A percentile compares a stretch with the other conserved stretches of the same genome.
These are phyloP conservation scores for Chimonanthus praecox DNA, from an alignment of 164 flowering plant species.

Conservation along the genomic window DNA sequence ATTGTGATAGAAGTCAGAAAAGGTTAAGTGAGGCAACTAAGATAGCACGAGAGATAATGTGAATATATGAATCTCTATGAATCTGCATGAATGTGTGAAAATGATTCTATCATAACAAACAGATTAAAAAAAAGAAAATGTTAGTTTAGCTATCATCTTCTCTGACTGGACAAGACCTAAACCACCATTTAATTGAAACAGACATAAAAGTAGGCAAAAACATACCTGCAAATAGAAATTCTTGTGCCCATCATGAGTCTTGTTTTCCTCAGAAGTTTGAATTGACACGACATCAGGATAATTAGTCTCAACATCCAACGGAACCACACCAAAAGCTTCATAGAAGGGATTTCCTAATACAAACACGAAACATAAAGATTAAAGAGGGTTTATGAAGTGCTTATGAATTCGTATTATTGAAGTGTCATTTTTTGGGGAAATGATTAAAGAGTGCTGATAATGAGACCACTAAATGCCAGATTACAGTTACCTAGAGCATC, in stretches of 20 bases:
- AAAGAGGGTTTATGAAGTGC: neutral
- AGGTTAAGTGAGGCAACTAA: neutral
- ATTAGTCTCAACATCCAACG: constrained; percentile 52
- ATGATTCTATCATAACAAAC: too few species aligned
- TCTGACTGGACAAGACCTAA: too few species aligned
- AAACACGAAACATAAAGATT: constrained; percentile 11
- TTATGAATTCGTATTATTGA: neutral
- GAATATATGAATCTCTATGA: neutral
- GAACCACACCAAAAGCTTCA: constrained; percentile 59
- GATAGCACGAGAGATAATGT: neutral
- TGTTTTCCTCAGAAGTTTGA: constrained; percentile 12
- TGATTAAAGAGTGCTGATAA: too few species aligned
- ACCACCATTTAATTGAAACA: neutral
- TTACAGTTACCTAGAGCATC: constrained; percentile 57
- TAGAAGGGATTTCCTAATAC: constrained; percentile 63
- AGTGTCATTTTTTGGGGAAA: neutral
- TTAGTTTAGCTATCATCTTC: too few species aligned
- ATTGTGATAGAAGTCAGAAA: neutral
- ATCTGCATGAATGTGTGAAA: neutral
- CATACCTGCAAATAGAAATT: constrained; percentile 55
- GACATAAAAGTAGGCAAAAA: neutral
- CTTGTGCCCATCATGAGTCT: constrained; percentile 23
- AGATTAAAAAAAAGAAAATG: too few species aligned
- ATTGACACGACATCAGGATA: constrained; percentile 55
- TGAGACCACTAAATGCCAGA: constrained; percentile 1